These are phyloP conservation scores for Coprinellus micaceus DNA, from an alignment of 768 basidiomycete species.

Conservation along the genomic window DNA sequence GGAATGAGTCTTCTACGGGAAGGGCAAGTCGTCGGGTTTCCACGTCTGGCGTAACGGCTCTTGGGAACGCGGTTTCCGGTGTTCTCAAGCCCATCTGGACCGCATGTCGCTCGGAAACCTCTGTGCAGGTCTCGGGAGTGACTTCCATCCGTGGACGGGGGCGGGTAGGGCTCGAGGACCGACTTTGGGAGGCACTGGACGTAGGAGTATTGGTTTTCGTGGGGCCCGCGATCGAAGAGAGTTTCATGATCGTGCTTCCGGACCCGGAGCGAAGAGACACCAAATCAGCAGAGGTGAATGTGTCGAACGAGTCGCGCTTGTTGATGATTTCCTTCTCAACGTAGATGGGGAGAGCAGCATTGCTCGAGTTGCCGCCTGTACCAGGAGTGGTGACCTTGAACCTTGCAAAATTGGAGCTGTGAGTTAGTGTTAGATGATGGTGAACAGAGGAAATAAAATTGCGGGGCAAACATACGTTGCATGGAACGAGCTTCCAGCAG, in stretches of 20 bases:
- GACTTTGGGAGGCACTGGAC: no score
- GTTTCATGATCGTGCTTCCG: no score
- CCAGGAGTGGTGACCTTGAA: constrained; percentile 3
- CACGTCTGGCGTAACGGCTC: background rate
- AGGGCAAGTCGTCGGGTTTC: no score
- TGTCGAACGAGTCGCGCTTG: constrained; percentile 26
- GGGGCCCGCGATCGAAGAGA: no score
- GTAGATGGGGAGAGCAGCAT: constrained; percentile 19
- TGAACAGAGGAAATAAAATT: background rate
- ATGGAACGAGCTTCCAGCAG: background rate
- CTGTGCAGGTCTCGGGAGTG: background rate
- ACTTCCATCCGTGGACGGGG: background rate
- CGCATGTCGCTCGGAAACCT: background rate
- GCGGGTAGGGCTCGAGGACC: no score
- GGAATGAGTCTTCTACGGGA: background rate
- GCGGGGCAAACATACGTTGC: constrained; percentile 5
- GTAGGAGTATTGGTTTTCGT: no score
- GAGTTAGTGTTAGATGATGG: background rate
- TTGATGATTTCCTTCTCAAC: constrained; percentile 25
- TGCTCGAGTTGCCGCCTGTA: background rate
- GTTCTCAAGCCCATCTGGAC: background rate
- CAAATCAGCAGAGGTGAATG: constrained; percentile 6
- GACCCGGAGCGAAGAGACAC: no score
- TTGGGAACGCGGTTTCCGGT: background rate
- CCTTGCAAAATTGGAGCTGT: background rate